phyloP scores from a whole-genome alignment of 306 rosid genomes.

The Lathyrus tuberosus region DNA sequence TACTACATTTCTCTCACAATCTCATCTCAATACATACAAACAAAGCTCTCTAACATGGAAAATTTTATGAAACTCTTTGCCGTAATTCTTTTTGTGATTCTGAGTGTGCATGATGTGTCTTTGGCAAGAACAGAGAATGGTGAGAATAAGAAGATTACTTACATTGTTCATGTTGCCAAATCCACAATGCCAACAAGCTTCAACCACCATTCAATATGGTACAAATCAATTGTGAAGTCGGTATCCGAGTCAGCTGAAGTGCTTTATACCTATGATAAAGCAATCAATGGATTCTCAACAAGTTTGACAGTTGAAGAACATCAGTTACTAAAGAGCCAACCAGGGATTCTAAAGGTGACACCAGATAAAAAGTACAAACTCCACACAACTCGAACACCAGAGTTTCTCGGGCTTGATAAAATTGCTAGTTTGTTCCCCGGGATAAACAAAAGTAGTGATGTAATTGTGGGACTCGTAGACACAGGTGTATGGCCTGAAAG shows the following conservation, averaged over 20 bases:
- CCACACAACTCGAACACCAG: conserved; percentile 80
- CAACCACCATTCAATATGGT: conserved; percentile 66
- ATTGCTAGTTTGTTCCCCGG: conserved; percentile 27
- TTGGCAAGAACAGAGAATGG: conserved; percentile 37
- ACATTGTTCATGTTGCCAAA: conserved; percentile 70
- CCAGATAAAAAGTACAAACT: conserved; percentile 62
- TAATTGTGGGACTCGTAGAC: conserved; percentile 66
- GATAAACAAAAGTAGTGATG: conserved; percentile 44
- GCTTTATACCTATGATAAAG: conserved; percentile 67
- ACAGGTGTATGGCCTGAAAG: conserved; percentile 91
- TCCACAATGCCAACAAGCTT: conserved; percentile 68
- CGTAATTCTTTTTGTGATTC: conserved; percentile 23
- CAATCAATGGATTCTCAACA: conserved; percentile 77
- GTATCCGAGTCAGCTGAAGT: conserved; percentile 62
- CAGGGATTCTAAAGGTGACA: conserved; percentile 61
- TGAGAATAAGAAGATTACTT: conserved; percentile 43
- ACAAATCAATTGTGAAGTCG: conserved; percentile 60
- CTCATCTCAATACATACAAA: neutral
- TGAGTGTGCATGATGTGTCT: conserved; percentile 37
- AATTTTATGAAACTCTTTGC: neutral
- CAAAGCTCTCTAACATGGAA: conserved; percentile 28
- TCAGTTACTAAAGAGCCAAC: conserved; percentile 40
- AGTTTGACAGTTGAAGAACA: conserved; percentile 59
- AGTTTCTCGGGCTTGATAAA: conserved; percentile 71
- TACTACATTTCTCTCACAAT: neutral